Conservation (phyloP, 768 basidiomycete genomes). For the Paxillus involutus region DNA sequence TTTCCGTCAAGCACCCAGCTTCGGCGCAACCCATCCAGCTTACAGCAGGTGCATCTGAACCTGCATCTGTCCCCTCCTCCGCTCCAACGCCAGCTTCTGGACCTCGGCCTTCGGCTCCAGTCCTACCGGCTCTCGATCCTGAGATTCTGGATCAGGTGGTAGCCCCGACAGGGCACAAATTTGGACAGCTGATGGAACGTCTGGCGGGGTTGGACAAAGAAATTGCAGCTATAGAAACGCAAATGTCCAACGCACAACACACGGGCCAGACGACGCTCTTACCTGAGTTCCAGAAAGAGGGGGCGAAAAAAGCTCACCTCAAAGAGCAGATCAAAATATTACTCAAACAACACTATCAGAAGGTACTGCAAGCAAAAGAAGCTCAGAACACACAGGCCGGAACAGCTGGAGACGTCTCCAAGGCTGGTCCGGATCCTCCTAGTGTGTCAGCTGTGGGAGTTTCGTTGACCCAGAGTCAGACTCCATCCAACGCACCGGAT, state of each 20-base stretch:
- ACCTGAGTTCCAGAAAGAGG: conserved; percentile 12
- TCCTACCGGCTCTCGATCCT: neutral
- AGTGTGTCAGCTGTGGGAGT: conserved; percentile 9
- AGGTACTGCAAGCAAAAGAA: conserved; percentile 9
- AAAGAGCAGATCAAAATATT: conserved; percentile 13
- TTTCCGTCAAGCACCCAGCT: conserved; percentile 5
- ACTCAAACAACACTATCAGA: conserved; percentile 18
- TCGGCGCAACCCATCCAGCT: conserved; percentile 5
- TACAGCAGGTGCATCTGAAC: conserved; percentile 1
- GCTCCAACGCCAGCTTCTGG: conserved; percentile 6
- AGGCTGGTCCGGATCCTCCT: neutral
- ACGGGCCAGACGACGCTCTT: conserved; percentile 18
- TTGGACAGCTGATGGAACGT: conserved; percentile 25
- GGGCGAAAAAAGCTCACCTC: neutral
- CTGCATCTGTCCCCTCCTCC: conserved; percentile 10
- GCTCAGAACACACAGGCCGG: conserved; percentile 6
- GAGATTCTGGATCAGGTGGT: conserved; percentile 18
- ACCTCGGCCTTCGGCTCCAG: neutral
- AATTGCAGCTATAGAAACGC: conserved; percentile 10
- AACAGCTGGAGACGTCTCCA: neutral
- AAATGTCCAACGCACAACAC: conserved; percentile 12
- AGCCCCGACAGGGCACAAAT: conserved; percentile 7
- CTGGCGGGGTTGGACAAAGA: conserved; percentile 17
- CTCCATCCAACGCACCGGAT: conserved; percentile 1
- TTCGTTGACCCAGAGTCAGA: conserved; percentile 10